Percentiles rank a stretch among this genome's conserved stretches.
phyloP scores from a whole-genome alignment of 495 filamentous ascomycete genomes.

The Schizothecium vesticola region DNA sequence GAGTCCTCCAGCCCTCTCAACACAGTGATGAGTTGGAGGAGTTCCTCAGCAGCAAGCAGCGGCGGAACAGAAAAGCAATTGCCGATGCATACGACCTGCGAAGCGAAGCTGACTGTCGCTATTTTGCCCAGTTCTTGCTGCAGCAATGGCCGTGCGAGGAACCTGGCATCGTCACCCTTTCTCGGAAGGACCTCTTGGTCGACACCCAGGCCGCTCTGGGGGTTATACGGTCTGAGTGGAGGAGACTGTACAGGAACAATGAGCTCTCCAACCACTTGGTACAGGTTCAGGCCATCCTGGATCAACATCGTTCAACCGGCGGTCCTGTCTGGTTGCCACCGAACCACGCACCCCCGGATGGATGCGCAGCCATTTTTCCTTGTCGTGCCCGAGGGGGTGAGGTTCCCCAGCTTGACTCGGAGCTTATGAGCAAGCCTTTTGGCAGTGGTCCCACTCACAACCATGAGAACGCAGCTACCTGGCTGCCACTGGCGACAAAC shows the following conservation, averaged over 20 bases:
- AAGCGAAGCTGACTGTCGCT: constrained; percentile 23
- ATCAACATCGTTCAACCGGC: constrained; percentile 8
- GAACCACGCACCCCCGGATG: neutral
- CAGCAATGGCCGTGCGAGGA: constrained; percentile 33
- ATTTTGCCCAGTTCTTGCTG: constrained; percentile 24
- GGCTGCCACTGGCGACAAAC: neutral
- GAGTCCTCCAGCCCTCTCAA: constrained; percentile 15
- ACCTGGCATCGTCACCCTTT: constrained; percentile 13
- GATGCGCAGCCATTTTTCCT: constrained; percentile 5
- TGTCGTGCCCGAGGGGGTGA: constrained; percentile 13
- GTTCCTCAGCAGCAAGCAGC: constrained; percentile 20
- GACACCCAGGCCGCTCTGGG: constrained; percentile 34
- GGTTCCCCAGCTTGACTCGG: constrained; percentile 12
- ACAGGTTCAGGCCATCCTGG: constrained; percentile 35
- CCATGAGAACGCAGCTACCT: neutral
- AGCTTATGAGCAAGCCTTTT: neutral
- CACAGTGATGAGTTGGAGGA: constrained; percentile 13
- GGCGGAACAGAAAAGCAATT: constrained; percentile 16
- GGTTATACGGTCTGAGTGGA: constrained; percentile 44
- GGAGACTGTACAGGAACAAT: constrained; percentile 40
- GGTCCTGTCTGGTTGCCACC: neutral
- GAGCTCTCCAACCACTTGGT: constrained; percentile 40
- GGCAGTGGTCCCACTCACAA: neutral
- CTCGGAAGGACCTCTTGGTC: constrained; percentile 19
- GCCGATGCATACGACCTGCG: constrained; percentile 23